Percentiles rank a stretch among this genome's conserved stretches.
These are phyloP conservation scores for Vitis riparia DNA, from an alignment of 164 flowering plant genomes.

Conservation along the genomic window DNA sequence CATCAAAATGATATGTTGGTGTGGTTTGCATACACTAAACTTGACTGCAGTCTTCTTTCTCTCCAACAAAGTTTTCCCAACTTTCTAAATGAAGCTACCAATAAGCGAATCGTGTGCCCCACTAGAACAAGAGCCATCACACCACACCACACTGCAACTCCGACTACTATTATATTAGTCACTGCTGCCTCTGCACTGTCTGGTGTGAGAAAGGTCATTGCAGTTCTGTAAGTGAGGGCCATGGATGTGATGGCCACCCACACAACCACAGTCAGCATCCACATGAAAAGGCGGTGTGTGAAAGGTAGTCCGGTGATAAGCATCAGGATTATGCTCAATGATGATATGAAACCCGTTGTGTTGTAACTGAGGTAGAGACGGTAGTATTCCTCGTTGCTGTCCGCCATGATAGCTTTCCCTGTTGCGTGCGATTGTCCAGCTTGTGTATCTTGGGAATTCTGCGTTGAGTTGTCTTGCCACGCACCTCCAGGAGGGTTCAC, in stretches of 20 bases:
- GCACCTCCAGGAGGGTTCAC: slow-evolving; percentile 21
- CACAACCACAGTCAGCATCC: slow-evolving; percentile 18
- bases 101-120: slow-evolving; percentile 4
- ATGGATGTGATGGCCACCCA: slow-evolving; percentile 14
- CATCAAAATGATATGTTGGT: too few relatives aligned
- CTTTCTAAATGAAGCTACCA: not conserved
- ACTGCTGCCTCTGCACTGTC: not conserved
- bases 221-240: slow-evolving; percentile 8
- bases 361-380: not conserved
- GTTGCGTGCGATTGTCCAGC: not conserved
- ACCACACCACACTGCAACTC: not conserved
- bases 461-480: slow-evolving; percentile 17
- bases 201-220: slow-evolving; percentile 3
- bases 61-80: too few relatives aligned
- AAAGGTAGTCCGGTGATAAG: slow-evolving; percentile 23
- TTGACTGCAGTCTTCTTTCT: too few relatives aligned
- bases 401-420: slow-evolving; percentile 15
- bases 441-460: not conserved
- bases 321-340: slow-evolving; percentile 23
- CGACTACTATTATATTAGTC: not conserved
- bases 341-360: slow-evolving; percentile 16
- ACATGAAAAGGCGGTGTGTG: slow-evolving; percentile 7
- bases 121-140: slow-evolving; percentile 9
- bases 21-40: too few relatives aligned
- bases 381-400: not conserved